A percentile compares a stretch with the other conserved stretches of the same genome.
phyloP scores from a whole-genome alignment of 2,329 filamentous ascomycete genomes.

The Elsinoe necatrix region DNA sequence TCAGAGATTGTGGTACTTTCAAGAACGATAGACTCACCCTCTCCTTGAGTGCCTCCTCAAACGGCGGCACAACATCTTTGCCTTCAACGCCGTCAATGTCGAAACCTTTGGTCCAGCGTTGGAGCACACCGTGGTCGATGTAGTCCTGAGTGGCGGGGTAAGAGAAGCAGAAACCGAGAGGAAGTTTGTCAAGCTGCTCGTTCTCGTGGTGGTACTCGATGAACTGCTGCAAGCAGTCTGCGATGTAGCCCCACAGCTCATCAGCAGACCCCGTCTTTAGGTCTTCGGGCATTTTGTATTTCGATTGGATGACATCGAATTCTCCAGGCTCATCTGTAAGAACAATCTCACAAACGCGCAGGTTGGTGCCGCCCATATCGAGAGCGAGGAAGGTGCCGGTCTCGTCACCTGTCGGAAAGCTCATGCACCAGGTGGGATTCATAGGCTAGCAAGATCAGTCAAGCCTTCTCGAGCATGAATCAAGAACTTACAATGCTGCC shows the following conservation, averaged over 20 bases:
- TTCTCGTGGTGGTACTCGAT: constrained; percentile 72
- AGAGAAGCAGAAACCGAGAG: constrained; percentile 91
- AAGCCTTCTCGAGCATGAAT: not conserved
- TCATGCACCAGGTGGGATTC: constrained; percentile 96
- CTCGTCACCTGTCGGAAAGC: constrained; percentile 77
- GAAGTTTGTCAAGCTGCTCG: constrained; percentile 56
- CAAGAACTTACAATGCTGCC: constrained; percentile 71
- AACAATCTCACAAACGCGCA: constrained; percentile 88
- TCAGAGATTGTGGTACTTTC: constrained; percentile 16
- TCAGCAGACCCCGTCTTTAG: constrained; percentile 77
- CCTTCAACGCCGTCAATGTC: constrained; percentile 90
- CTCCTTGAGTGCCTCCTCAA: constrained; percentile 67
- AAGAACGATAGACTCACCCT: constrained; percentile 39
- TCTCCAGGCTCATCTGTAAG: constrained; percentile 79
- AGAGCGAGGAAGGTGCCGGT: constrained; percentile 80
- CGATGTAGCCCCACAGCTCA: constrained; percentile 90
- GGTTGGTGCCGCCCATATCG: constrained; percentile 93
- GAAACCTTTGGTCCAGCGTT: constrained; percentile 97
- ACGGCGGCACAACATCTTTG: constrained; percentile 78
- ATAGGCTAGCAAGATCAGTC: constrained; percentile 56
- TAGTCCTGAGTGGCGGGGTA: constrained; percentile 90
- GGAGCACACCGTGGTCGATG: constrained; percentile 84
- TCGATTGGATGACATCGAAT: constrained; percentile 91
- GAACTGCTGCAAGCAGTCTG: constrained; percentile 85
- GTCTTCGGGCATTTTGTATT: constrained; percentile 90